Conservation (phyloP, 495 filamentous ascomycete species). For the Sphaerosporella brunnea region DNA sequence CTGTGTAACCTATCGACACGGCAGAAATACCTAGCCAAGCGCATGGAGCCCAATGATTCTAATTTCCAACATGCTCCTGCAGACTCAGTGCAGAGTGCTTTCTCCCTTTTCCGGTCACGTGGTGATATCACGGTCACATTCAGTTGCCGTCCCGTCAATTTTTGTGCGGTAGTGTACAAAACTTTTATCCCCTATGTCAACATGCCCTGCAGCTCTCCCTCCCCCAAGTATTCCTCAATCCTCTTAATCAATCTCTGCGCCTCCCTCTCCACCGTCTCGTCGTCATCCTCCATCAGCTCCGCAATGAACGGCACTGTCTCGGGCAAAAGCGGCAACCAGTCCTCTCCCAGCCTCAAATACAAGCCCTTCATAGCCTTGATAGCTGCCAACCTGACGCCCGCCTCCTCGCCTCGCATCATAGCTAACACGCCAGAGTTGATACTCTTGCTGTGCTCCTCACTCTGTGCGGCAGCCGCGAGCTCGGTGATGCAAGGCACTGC, state of each 20-base stretch:
- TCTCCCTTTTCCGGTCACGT: too few relatives aligned
- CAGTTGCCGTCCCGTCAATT: too few relatives aligned
- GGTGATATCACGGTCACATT: too few relatives aligned
- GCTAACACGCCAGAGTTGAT: constrained; percentile 60
- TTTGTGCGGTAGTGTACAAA: too few relatives aligned
- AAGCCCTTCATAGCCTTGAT: constrained; percentile 62
- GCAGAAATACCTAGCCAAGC: too few relatives aligned
- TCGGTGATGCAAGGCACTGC: constrained; percentile 43
- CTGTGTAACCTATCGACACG: too few relatives aligned
- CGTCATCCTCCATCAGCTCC: constrained; percentile 88
- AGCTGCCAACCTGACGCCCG: constrained; percentile 52
- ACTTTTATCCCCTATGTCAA: constrained; percentile 40
- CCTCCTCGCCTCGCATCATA: constrained; percentile 50
- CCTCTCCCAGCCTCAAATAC: constrained; percentile 63
- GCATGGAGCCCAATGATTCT: too few relatives aligned
- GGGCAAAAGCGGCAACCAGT: constrained; percentile 74
- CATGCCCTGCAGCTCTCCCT: constrained; percentile 68
- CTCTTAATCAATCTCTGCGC: constrained; percentile 67
- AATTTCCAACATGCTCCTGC: too few relatives aligned
- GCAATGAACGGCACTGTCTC: constrained; percentile 92
- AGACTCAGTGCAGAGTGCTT: too few relatives aligned
- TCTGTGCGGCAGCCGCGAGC: constrained; percentile 56
- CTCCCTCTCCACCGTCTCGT: constrained; percentile 78
- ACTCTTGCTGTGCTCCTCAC: constrained; percentile 72
- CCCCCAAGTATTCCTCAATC: constrained; percentile 74